phyloP scores from a whole-genome alignment of 169 alveolate genomes.

The Hammondia hammondi region DNA sequence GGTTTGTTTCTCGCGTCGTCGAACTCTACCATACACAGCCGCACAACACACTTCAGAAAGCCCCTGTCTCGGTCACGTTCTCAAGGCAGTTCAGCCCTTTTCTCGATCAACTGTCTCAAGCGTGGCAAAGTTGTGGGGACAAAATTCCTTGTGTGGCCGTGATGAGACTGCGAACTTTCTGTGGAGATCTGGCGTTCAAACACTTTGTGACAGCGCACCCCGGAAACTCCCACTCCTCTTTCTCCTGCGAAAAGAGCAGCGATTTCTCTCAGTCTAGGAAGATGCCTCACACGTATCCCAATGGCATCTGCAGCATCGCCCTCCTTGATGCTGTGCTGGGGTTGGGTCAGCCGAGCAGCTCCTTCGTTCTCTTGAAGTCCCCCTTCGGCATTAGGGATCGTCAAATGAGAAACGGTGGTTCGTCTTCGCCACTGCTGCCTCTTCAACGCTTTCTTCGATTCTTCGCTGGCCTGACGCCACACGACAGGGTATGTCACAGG shows the following conservation, averaged over 20 bases:
- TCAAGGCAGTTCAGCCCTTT: too few relatives aligned
- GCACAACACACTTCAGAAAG: not conserved
- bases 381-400: not conserved
- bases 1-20: not conserved
- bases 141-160: too few relatives aligned
- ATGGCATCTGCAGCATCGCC: slow-evolving; percentile 25
- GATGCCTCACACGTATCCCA: not conserved
- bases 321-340: slow-evolving; percentile 2
- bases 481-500: not conserved
- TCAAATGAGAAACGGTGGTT: not conserved
- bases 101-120: too few relatives aligned
- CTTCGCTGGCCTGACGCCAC: not conserved
- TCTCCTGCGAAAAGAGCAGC: not conserved
- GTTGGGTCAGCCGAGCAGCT: not conserved
- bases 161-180: too few relatives aligned
- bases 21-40: not conserved
- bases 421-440: slow-evolving; percentile 21
- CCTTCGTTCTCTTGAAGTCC: not conserved
- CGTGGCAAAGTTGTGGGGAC: too few relatives aligned
- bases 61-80: too few relatives aligned
- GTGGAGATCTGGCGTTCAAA: too few relatives aligned
- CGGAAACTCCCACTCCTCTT: too few relatives aligned
- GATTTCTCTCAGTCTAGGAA: not conserved
- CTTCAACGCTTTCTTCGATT: not conserved
- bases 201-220: too few relatives aligned